Base-by-base conservation (phyloP, 2,329 filamentous ascomycete species). In the Alternaria ethzedia region DNA sequence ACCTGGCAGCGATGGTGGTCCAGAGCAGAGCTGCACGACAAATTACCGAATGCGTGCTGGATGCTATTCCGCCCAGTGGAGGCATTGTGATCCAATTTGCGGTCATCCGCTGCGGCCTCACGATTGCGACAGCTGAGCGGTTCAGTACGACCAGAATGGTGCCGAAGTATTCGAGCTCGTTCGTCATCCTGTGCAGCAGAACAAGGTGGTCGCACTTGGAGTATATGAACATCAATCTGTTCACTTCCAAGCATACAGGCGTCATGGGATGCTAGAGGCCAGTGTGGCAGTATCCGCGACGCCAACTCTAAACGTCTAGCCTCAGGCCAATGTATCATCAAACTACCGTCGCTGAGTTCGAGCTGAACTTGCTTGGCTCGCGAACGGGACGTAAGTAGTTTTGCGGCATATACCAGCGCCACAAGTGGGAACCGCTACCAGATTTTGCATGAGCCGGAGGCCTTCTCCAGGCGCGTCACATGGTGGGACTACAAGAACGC, bases 381-480 rank as follows among this genome's bases (percentile, higher is more conserved):
- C 64, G 70, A 70, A 72, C 66, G 74, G 72, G 72, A 76, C 62
- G 70, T 71, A 56, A 71, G 70, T 70, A 76, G 70, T 67, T 65
- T 64, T 71, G 70, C 73, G 69, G 73, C 73, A 65, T 70, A 73
- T 66, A 57, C 68, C 45, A 76, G 71, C 76, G 76, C 76, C 76
- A 78, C 75, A 72, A 70, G 66, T 75, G 74, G 71, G 70, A 77
- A 74, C 71, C 59, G 70, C 62, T 66, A 69, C 75, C 72, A 77
- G 70, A 75, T 57, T 68, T 68, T 71, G 71, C 70, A 70, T 72
- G 63, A 71, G 67, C 73, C 66, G 69, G 68, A 71, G 65, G 64
- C 66, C 60, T 62, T 75, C 69, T 73, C 69, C 71, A 72, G 66
- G 74, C 65, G 76, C 72, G 72, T 75, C 73, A 74, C 75, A 78